Conservation (phyloP, 2,329 filamentous ascomycete species). For the Calonectria naviculata region DNA sequence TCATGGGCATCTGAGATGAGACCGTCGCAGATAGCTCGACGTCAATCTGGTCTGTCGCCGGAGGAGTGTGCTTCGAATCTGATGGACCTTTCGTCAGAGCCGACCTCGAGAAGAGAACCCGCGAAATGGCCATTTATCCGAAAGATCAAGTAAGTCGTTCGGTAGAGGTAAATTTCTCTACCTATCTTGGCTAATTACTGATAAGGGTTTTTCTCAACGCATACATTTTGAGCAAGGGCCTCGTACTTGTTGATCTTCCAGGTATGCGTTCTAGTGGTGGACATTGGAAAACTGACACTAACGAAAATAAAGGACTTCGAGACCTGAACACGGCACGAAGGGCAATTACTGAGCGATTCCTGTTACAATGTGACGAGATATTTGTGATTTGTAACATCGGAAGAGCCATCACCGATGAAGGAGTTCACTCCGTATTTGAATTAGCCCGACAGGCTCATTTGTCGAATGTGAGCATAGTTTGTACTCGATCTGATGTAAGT, state of each 20-base stretch:
- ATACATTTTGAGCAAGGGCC: slow-evolving; percentile 58
- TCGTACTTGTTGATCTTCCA: slow-evolving; percentile 61
- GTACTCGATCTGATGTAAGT: slow-evolving; percentile 54
- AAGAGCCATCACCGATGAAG: slow-evolving; percentile 53
- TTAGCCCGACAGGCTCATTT: slow-evolving; percentile 50
- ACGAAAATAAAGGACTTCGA: slow-evolving; percentile 50
- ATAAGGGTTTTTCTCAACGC: slow-evolving; percentile 57
- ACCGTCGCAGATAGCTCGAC: slow-evolving; percentile 10
- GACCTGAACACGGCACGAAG: slow-evolving; percentile 58
- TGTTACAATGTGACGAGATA: slow-evolving; percentile 58
- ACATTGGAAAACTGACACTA: not conserved
- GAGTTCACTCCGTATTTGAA: slow-evolving; percentile 53
- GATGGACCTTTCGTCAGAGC: slow-evolving; percentile 51
- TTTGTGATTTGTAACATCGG: slow-evolving; percentile 56
- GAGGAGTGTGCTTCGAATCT: slow-evolving; percentile 49
- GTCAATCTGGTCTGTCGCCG: slow-evolving; percentile 1
- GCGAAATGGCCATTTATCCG: slow-evolving; percentile 57
- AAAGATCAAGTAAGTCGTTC: slow-evolving; percentile 51
- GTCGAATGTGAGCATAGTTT: slow-evolving; percentile 55
- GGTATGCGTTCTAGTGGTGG: slow-evolving; percentile 42
- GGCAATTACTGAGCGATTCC: slow-evolving; percentile 56
- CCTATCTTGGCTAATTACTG: slow-evolving; percentile 21
- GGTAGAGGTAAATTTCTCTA: too few relatives aligned
- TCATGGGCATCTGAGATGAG: slow-evolving; percentile 34
- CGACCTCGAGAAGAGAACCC: slow-evolving; percentile 21